These are phyloP conservation scores for Beauveria rudraprayagi DNA, from an alignment of 2,329 filamentous ascomycete genomes.

Conservation along the genomic window DNA sequence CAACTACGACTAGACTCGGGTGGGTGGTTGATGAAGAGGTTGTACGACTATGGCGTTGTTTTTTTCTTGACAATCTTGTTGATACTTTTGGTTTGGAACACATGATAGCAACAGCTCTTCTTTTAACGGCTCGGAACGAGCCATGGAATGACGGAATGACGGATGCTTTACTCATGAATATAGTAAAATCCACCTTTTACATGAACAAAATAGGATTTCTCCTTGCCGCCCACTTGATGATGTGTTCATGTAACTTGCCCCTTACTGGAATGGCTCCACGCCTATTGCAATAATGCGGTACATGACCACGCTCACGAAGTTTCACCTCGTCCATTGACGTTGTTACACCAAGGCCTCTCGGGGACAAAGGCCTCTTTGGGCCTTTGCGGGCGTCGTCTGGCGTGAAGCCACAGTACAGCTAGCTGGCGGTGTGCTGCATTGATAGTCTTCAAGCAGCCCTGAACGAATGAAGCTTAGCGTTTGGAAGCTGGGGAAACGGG, in stretches of 20 bases:
- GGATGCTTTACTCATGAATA: conserved; percentile 1
- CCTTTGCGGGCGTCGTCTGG: neutral
- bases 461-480: neutral
- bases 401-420: neutral
- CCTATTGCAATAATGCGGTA: too few species aligned
- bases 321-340: neutral
- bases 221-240: too few species aligned
- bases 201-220: too few species aligned
- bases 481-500: neutral
- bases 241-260: too few species aligned
- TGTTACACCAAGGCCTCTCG: neutral
- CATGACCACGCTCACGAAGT: neutral
- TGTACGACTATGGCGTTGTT: conserved; percentile 7
- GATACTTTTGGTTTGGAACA: neutral
- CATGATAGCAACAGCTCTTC: neutral
- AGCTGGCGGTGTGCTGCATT: neutral
- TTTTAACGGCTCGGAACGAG: neutral
- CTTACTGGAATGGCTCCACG: too few species aligned
- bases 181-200: neutral
- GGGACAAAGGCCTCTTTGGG: neutral
- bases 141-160: conserved; percentile 2
- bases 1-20: conserved; percentile 16
- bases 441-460: neutral
- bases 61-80: neutral
- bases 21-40: neutral